phyloP scores from a whole-genome alignment of 495 filamentous ascomycete species.

The Hypoxylon rickii region DNA sequence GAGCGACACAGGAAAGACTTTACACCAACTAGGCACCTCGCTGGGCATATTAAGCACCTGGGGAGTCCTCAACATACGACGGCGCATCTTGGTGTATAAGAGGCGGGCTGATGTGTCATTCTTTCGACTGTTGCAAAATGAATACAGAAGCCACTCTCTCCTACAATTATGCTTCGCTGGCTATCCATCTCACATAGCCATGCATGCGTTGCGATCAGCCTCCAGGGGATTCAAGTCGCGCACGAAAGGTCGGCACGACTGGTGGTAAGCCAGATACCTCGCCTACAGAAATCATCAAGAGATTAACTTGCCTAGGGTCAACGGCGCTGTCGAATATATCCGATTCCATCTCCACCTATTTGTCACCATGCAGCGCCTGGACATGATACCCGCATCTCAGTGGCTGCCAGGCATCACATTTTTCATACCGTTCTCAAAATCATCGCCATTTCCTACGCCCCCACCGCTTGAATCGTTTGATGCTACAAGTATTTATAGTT shows the following conservation, averaged over 20 bases:
- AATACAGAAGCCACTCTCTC: conserved; percentile 37
- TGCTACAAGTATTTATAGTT: conserved; percentile 28
- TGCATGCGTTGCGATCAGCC: conserved; percentile 10
- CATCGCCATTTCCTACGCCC: conserved; percentile 51
- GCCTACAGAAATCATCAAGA: neutral
- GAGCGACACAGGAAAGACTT: conserved; percentile 42
- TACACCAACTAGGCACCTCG: conserved; percentile 43
- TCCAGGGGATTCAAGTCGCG: conserved; percentile 4
- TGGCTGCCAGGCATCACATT: conserved; percentile 49
- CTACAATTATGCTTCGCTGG: conserved; percentile 22
- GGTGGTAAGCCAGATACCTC: conserved; percentile 14
- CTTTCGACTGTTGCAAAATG: conserved; percentile 39
- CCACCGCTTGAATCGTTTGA: conserved; percentile 35
- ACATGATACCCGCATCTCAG: conserved; percentile 44
- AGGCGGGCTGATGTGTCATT: conserved; percentile 47
- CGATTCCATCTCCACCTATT: conserved; percentile 53
- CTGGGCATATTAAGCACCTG: conserved; percentile 52
- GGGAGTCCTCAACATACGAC: conserved; percentile 57
- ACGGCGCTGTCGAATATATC: conserved; percentile 40
- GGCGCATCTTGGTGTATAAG: conserved; percentile 57
- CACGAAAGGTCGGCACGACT: neutral
- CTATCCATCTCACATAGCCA: conserved; percentile 22
- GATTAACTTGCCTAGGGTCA: conserved; percentile 36
- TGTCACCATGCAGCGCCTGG: conserved; percentile 53
- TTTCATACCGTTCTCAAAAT: conserved; percentile 54